Conservation (phyloP, 2,329 filamentous ascomycete genomes). For the Endocalyx cinctus region DNA sequence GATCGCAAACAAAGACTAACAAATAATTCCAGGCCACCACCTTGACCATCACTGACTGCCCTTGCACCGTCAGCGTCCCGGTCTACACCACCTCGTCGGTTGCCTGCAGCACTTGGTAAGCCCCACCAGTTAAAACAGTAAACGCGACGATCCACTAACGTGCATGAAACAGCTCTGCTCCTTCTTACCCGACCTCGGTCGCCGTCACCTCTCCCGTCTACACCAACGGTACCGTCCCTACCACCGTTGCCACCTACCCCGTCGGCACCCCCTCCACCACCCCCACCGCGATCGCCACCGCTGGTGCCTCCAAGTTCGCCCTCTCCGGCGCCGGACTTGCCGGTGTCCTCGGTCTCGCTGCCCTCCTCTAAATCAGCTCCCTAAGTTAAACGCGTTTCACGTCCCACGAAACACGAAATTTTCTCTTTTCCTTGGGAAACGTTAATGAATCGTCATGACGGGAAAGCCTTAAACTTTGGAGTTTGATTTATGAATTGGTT, state of each 20-base stretch:
- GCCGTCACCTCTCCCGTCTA: conserved; percentile 26
- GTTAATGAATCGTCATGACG: conserved; percentile 34
- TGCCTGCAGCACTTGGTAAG: conserved; percentile 28
- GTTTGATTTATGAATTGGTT: no score
- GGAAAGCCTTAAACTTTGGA: conserved; percentile 34
- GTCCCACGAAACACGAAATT: no score
- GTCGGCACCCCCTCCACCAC: conserved; percentile 21
- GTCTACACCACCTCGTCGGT: conserved; percentile 48
- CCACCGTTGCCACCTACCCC: conserved; percentile 3
- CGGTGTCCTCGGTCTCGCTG: conserved; percentile 56
- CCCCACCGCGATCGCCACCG: conserved; percentile 40
- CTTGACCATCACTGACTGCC: conserved; percentile 68
- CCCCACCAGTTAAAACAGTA: conserved; percentile 16
- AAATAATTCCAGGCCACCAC: conserved; percentile 49
- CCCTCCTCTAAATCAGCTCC: conserved; percentile 51
- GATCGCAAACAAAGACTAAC: conserved; percentile 22
- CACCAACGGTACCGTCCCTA: conserved; percentile 9
- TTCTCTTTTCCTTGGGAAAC: no score
- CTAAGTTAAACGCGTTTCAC: no score
- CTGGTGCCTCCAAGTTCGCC: conserved; percentile 52
- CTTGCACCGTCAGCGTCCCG: conserved; percentile 62
- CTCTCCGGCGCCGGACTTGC: conserved; percentile 56
- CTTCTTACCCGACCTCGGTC: conserved; percentile 29
- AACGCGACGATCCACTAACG: no score
- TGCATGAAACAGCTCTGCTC: conserved; percentile 8